Conservation (phyloP, 805 yeast species). For the Candida hispaniensis region DNA sequence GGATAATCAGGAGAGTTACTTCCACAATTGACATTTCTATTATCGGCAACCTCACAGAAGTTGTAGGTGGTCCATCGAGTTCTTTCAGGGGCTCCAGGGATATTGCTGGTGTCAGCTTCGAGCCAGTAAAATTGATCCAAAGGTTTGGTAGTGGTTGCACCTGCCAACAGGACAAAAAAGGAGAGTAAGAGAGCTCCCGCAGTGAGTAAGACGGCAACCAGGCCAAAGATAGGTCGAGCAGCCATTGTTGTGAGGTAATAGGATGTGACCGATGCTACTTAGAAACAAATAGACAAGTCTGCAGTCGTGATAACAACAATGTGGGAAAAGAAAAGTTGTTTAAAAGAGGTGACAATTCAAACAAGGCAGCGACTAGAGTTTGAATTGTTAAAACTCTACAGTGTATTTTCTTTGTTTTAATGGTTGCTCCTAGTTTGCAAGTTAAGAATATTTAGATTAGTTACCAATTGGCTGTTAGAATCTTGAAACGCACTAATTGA, state of each 20-base stretch:
- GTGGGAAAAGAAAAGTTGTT: constrained; percentile 3
- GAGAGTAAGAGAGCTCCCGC: constrained; percentile 41
- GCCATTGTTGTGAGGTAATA: constrained; percentile 13
- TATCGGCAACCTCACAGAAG: constrained; percentile 40
- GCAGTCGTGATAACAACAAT: neutral
- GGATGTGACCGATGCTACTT: neutral
- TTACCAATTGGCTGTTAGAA: too few relatives aligned
- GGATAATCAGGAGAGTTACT: constrained; percentile 63
- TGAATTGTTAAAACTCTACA: too few relatives aligned
- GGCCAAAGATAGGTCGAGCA: constrained; percentile 27
- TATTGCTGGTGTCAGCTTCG: constrained; percentile 55
- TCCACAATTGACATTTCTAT: constrained; percentile 41
- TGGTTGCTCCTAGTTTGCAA: too few relatives aligned
- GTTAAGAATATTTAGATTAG: too few relatives aligned
- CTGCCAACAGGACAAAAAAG: constrained; percentile 58
- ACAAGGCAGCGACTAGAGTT: too few relatives aligned
- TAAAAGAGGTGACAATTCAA: constrained; percentile 12
- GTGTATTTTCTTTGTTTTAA: too few relatives aligned
- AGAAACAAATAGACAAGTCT: neutral
- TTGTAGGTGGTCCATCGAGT: constrained; percentile 82
- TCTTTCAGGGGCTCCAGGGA: constrained; percentile 33
- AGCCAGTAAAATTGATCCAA: constrained; percentile 68
- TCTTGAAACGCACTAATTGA: too few relatives aligned
- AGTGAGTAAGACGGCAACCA: constrained; percentile 29
- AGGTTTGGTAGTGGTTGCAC: constrained; percentile 43